phyloP scores from a whole-genome alignment of 2,329 filamentous ascomycete genomes.

The Kalmusia sp. region DNA sequence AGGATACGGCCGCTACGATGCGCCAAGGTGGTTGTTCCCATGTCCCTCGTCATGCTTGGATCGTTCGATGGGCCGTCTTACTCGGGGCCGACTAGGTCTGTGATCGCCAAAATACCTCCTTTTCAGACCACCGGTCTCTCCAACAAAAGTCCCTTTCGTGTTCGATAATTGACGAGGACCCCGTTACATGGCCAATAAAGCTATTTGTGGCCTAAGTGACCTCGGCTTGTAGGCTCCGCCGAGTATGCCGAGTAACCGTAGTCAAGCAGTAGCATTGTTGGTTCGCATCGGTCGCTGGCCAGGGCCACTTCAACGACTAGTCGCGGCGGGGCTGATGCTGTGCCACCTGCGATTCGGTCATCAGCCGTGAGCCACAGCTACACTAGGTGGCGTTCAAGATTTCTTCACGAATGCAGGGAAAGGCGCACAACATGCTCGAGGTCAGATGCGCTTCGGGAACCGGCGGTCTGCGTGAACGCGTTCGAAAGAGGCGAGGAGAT shows the following conservation, averaged over 20 bases:
- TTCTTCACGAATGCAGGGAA: conserved; percentile 4
- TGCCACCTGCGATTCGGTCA: neutral
- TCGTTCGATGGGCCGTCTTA: no score
- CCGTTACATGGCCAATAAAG: neutral
- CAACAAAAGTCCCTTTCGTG: neutral
- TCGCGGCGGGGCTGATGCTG: neutral
- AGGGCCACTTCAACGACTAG: neutral
- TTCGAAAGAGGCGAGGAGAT: neutral
- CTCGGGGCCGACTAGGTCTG: neutral
- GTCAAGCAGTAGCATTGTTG: neutral
- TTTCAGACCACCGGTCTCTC: neutral
- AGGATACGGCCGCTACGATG: no score
- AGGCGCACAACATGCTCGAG: neutral
- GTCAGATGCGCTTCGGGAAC: neutral
- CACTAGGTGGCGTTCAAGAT: neutral
- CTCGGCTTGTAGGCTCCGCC: neutral
- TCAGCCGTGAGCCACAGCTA: conserved; percentile 2
- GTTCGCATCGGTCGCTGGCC: neutral
- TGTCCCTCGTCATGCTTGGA: no score
- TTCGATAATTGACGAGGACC: neutral
- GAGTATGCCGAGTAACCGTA: conserved; percentile 1
- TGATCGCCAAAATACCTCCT: neutral
- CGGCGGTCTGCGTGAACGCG: no score
- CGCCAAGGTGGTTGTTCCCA: no score
- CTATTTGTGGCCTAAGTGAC: neutral